These are phyloP conservation scores for Aspergillus felis DNA, from an alignment of 2,329 filamentous ascomycete genomes.

Conservation along the genomic window DNA sequence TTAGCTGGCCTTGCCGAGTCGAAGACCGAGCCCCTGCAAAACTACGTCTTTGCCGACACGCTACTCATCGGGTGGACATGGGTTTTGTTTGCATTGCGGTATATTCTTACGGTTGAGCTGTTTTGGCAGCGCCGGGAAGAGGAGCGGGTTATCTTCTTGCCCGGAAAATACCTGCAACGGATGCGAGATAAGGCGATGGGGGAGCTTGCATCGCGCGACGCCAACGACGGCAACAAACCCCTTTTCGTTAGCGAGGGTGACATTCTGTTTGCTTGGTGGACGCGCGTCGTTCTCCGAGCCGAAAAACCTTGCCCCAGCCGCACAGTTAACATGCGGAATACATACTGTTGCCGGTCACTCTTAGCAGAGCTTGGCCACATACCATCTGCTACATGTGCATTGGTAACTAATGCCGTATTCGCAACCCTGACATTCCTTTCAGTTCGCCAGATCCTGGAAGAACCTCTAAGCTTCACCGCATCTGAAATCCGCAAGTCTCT, in stretches of 20 bases:
- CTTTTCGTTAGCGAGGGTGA: constrained; percentile 48
- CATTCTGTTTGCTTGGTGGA: constrained; percentile 43
- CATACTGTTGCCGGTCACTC: constrained; percentile 35
- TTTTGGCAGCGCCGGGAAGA: constrained; percentile 30
- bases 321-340: constrained; percentile 38
- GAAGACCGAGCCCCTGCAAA: background rate
- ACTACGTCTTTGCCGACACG: background rate
- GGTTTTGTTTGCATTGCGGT: constrained; percentile 29
- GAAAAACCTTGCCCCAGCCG: constrained; percentile 23
- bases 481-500: constrained; percentile 12
- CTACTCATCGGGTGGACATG: background rate
- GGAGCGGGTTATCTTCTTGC: constrained; percentile 39
- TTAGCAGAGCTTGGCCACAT: constrained; percentile 26
- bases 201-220: constrained; percentile 6
- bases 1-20: constrained; percentile 24
- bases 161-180: constrained; percentile 25
- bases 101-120: constrained; percentile 28
- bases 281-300: constrained; percentile 24
- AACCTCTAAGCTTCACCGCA: constrained; percentile 7
- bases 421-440: constrained; percentile 4
- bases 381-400: constrained; percentile 14
- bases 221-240: constrained; percentile 2
- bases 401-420: constrained; percentile 21
- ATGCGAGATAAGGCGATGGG: constrained; percentile 21
- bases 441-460: constrained; percentile 6